phyloP scores from a whole-genome alignment of 495 filamentous ascomycete species.

The Annulohypoxylon bovei region DNA sequence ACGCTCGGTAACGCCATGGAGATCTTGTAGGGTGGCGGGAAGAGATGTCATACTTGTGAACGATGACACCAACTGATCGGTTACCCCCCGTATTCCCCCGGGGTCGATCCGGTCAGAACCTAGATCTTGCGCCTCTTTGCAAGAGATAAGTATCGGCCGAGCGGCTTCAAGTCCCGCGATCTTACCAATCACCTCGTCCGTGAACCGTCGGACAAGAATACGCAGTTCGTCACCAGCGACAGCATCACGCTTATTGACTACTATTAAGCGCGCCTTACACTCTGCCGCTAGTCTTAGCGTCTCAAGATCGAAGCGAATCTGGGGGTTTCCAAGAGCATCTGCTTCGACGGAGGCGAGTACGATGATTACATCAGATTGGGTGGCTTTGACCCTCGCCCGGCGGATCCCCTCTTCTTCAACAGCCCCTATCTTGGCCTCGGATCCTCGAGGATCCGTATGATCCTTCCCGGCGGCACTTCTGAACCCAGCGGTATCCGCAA shows the following conservation, averaged over 20 bases:
- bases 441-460: constrained; percentile 20
- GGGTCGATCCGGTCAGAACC: constrained; percentile 60
- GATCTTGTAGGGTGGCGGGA: constrained; percentile 72
- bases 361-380: constrained; percentile 86
- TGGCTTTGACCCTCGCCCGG: constrained; percentile 80
- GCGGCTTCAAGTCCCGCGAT: constrained; percentile 42
- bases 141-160: constrained; percentile 43
- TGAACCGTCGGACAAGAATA: constrained; percentile 47
- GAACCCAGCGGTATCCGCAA: constrained; percentile 94
- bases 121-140: constrained; percentile 47
- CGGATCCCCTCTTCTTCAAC: constrained; percentile 93
- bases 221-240: constrained; percentile 48
- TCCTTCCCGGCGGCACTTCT: constrained; percentile 47
- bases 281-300: constrained; percentile 58
- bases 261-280: constrained; percentile 72
- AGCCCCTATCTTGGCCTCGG: constrained; percentile 64
- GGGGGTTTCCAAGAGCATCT: constrained; percentile 44
- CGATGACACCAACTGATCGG: constrained; percentile 69
- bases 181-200: constrained; percentile 44
- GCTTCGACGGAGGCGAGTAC: constrained; percentile 77
- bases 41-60: constrained; percentile 79
- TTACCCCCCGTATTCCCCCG: constrained; percentile 74
- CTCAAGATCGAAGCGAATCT: constrained; percentile 58
- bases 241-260: constrained; percentile 84
- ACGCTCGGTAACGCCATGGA: constrained; percentile 88